Evolutionary conservation across 768 basidiomycete genomes (phyloP), one percentile per base, ranked within the genome.

Genomic region (Russula sp.): DNA sequence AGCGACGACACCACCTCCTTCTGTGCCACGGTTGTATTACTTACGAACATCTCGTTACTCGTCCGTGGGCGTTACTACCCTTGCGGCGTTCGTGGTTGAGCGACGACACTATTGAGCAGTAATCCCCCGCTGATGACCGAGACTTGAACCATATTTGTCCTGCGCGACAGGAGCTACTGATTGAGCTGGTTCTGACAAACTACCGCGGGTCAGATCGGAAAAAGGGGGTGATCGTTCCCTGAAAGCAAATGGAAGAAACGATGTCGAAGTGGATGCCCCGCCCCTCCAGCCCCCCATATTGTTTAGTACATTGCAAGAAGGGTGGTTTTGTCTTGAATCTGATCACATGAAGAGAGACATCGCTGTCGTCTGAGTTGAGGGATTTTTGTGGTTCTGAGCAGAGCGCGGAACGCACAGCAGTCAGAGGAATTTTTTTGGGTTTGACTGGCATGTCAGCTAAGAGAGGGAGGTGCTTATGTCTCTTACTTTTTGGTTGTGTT

Each of bases 1-100:
- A n/a, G 10, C n/a, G 20, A 39, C 47, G 51, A 27, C 49, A 18
- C n/a, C 42, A 13, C 39, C 39, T 14, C 47, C 54, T 55, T 55
- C 60, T 47, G 42, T 49, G 31, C 31, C n/a, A 55, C n/a, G 6
- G 11, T 18, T 51, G 16, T 47, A 16, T 47, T 55, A 49, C 32
- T 34, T 40, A 48, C 48, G 34, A 53, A 61, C 55, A 47, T 62
- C 49, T 37, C 7, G 11, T 57, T 49, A 55, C 39, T 57, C 37
- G 34, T 52, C 55, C 18, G 42, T 32, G 61, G 44, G 55, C 42
- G 42, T 27, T 27, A 31, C 27, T 32, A 13, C 34, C 51, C n/a
- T 45, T 44, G 42, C 40, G 49, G 20, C 31, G 49, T 51, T 40
- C 57, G 57, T 59, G n/a, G 39, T 20, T 40, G 39, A 44, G 50